Conservation (phyloP, 768 basidiomycete species). For the Boletus reticuloceps region DNA sequence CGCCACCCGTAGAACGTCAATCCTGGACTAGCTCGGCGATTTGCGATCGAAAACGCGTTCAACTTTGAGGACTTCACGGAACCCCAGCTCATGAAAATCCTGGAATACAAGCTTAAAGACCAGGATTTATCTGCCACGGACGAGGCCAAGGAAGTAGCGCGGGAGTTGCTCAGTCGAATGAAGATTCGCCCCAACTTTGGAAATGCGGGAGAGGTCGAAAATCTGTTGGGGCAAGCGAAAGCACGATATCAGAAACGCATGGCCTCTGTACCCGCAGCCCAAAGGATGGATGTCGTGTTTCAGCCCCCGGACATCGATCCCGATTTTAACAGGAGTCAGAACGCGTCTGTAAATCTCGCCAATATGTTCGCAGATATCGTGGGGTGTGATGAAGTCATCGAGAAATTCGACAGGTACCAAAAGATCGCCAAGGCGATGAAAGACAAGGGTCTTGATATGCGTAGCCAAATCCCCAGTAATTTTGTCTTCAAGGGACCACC, state of each 20-base stretch:
- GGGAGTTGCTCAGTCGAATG: conserved; percentile 40
- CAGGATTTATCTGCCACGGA: conserved; percentile 59
- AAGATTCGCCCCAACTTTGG: conserved; percentile 59
- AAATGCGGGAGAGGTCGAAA: conserved; percentile 66
- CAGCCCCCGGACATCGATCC: conserved; percentile 61
- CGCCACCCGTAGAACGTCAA: conserved; percentile 58
- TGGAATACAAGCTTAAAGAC: conserved; percentile 54
- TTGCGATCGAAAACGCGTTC: conserved; percentile 69
- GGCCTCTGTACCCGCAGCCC: conserved; percentile 23
- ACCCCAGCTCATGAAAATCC: conserved; percentile 47
- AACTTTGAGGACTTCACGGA: conserved; percentile 63
- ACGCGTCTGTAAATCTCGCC: conserved; percentile 50
- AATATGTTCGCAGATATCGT: conserved; percentile 64
- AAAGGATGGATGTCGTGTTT: conserved; percentile 32
- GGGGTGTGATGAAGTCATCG: conserved; percentile 54
- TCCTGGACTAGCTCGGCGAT: conserved; percentile 63
- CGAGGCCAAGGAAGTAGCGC: conserved; percentile 54
- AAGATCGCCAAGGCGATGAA: conserved; percentile 46
- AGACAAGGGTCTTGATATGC: conserved; percentile 40
- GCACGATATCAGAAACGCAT: conserved; percentile 43
- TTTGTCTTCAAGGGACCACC: conserved; percentile 78
- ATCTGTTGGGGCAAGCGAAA: conserved; percentile 57
- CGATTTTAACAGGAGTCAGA: conserved; percentile 48
- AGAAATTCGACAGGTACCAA: conserved; percentile 51
- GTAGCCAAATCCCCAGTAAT: conserved; percentile 53